A percentile compares a stretch with the other conserved stretches of the same genome.
Conservation (phyloP, 1,284 basidiomycete species). For the Cryptococcus sp. region DNA sequence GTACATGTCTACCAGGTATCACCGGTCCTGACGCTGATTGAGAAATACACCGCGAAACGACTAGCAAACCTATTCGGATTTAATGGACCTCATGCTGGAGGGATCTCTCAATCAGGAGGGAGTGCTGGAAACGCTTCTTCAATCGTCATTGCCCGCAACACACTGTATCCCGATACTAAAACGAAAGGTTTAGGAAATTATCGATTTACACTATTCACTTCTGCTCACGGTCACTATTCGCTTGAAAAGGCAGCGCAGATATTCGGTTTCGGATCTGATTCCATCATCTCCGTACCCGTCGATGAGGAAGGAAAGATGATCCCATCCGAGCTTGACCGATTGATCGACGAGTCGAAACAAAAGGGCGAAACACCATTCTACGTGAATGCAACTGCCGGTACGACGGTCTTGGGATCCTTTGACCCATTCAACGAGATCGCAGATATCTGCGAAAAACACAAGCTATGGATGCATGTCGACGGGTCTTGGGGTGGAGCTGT, state of each 20-base stretch:
- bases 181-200: conserved; percentile 28
- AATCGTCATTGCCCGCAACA: conserved; percentile 45
- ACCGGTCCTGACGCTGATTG: conserved; percentile 43
- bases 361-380: conserved; percentile 41
- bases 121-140: conserved; percentile 46
- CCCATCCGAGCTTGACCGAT: conserved; percentile 11
- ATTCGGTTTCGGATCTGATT: conserved; percentile 42
- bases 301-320: conserved; percentile 26
- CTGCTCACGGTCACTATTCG: conserved; percentile 44
- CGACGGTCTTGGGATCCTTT: conserved; percentile 47
- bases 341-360: conserved; percentile 11
- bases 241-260: conserved; percentile 48
- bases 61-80: conserved; percentile 27
- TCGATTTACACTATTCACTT: conserved; percentile 44
- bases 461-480: conserved; percentile 47
- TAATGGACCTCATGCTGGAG: conserved; percentile 16
- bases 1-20: conserved; percentile 49
- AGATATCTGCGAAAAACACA: conserved; percentile 24
- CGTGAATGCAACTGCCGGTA: conserved; percentile 48
- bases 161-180: conserved; percentile 39
- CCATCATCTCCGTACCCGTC: conserved; percentile 39
- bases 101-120: conserved; percentile 39
- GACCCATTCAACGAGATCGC: conserved; percentile 42
- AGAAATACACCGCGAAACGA: conserved; percentile 19
- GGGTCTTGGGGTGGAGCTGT: conserved; percentile 48